phyloP scores from a whole-genome alignment of 441 rosid genomes.

The Cnidoscolus chayamansa region DNA sequence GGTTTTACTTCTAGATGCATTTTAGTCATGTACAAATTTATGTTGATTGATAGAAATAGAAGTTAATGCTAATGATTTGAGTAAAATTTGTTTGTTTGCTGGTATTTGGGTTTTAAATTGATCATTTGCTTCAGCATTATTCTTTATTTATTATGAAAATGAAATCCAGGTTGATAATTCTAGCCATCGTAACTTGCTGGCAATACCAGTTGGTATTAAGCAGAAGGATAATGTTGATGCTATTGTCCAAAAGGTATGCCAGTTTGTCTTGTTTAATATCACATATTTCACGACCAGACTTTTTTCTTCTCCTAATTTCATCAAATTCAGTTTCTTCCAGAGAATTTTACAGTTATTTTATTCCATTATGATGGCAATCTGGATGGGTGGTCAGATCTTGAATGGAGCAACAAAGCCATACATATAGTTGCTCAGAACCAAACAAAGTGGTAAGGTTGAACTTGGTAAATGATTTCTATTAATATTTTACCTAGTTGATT shows the following conservation, averaged over 20 bases:
- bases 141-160: conserved; percentile 22
- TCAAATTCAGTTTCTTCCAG: conserved; percentile 84
- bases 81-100: not conserved
- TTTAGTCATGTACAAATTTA: not conserved
- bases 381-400: conserved; percentile 83
- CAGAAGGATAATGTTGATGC: conserved; percentile 71
- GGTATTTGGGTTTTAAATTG: not conserved
- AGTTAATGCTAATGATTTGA: conserved; percentile 1
- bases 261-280: conserved; percentile 17
- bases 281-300: not conserved
- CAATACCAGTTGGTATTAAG: conserved; percentile 83
- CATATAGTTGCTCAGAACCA: conserved; percentile 90
- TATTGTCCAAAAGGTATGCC: conserved; percentile 70
- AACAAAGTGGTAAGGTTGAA: conserved; percentile 70
- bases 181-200: conserved; percentile 57
- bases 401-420: conserved; percentile 73
- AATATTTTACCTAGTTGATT: not conserved
- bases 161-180: conserved; percentile 42
- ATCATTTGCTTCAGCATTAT: not conserved
- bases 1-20: not conserved
- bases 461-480: not conserved
- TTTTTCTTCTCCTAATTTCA: conserved; percentile 37
- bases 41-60: not conserved
- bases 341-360: conserved; percentile 74
- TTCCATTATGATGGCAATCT: conserved; percentile 90